A percentile compares a stretch with the other conserved stretches of the same genome.
phyloP scores from a whole-genome alignment of 2,329 filamentous ascomycete species.

The Neophaeococcomyces aloes region DNA sequence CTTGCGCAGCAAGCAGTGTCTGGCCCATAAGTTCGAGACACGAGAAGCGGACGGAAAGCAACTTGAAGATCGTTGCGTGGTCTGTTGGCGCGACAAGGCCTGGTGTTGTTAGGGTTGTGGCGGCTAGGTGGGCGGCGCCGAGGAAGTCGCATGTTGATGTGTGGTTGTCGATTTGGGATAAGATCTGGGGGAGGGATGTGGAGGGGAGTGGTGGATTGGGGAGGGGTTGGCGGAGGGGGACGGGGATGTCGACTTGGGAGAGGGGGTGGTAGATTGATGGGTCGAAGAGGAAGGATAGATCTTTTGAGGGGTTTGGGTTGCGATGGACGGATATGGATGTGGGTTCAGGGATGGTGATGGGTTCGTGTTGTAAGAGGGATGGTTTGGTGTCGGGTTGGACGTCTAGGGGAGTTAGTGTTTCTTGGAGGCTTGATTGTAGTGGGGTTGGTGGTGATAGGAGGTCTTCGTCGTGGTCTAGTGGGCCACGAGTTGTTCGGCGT shows the following conservation, averaged over 20 bases:
- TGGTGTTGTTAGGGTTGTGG: constrained; percentile 34
- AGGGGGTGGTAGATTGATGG: constrained; percentile 77
- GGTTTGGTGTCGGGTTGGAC: constrained; percentile 15
- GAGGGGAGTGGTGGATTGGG: constrained; percentile 51
- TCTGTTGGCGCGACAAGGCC: constrained; percentile 39
- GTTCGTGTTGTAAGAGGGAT: too few species aligned
- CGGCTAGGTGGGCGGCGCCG: constrained; percentile 52
- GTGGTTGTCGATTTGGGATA: constrained; percentile 49
- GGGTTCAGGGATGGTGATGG: too few species aligned
- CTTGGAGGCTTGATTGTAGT: neutral
- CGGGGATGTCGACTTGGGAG: constrained; percentile 49
- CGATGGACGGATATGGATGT: too few species aligned
- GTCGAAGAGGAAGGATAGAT: constrained; percentile 70
- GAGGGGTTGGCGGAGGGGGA: constrained; percentile 58
- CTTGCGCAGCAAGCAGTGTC: constrained; percentile 55
- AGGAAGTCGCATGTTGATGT: constrained; percentile 67
- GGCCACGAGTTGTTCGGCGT: constrained; percentile 1
- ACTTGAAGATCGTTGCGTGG: constrained; percentile 56
- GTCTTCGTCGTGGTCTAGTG: constrained; percentile 2
- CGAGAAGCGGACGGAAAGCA: constrained; percentile 71
- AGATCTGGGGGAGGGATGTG: constrained; percentile 39
- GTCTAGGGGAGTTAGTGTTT: neutral
- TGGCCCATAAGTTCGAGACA: constrained; percentile 72
- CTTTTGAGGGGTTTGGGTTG: constrained; percentile 44
- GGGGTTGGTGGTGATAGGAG: constrained; percentile 7